Evolutionary conservation across 768 basidiomycete species (phyloP).

Genomic region (Lactarius hengduanensis): DNA sequence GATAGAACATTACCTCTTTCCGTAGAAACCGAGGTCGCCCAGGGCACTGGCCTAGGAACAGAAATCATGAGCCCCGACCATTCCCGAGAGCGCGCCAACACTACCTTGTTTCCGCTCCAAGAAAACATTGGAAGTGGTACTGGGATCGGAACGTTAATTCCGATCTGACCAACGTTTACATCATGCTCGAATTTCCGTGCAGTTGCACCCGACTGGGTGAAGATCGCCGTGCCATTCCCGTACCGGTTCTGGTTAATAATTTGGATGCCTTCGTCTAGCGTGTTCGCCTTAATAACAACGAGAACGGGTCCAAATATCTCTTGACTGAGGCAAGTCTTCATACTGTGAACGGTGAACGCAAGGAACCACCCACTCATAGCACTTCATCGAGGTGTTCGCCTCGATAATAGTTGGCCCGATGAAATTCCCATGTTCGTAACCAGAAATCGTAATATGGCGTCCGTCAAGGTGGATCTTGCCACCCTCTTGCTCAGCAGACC

Average conservation of each 20-base stretch:
- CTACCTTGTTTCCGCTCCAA: slow-evolving; percentile 91
- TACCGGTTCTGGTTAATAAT: slow-evolving; percentile 90
- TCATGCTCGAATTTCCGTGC: slow-evolving; percentile 89
- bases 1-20: slow-evolving; percentile 57
- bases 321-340: slow-evolving; percentile 50
- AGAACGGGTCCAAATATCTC: slow-evolving; percentile 97
- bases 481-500: slow-evolving; percentile 73
- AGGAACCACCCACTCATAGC: slow-evolving; percentile 64
- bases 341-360: slow-evolving; percentile 5
- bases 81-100: slow-evolving; percentile 1
- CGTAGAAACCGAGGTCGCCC: slow-evolving; percentile 90
- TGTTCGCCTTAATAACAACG: slow-evolving; percentile 71
- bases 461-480: slow-evolving; percentile 89
- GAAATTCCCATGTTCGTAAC: slow-evolving; percentile 88
- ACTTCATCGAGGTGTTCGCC: slow-evolving; percentile 77
- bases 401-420: slow-evolving; percentile 91
- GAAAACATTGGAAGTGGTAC: slow-evolving; percentile 95
- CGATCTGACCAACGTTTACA: slow-evolving; percentile 90
- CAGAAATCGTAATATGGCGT: slow-evolving; percentile 60
- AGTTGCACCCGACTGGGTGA: slow-evolving; percentile 94
- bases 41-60: slow-evolving; percentile 59
- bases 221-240: slow-evolving; percentile 93
- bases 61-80: background rate
- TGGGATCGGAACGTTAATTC: slow-evolving; percentile 90
- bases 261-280: slow-evolving; percentile 84